Evolutionary conservation across 2,329 filamentous ascomycete genomes (phyloP), one percentile per base, ranked within the genome.

Genomic region (Microsporum audouinii): DNA sequence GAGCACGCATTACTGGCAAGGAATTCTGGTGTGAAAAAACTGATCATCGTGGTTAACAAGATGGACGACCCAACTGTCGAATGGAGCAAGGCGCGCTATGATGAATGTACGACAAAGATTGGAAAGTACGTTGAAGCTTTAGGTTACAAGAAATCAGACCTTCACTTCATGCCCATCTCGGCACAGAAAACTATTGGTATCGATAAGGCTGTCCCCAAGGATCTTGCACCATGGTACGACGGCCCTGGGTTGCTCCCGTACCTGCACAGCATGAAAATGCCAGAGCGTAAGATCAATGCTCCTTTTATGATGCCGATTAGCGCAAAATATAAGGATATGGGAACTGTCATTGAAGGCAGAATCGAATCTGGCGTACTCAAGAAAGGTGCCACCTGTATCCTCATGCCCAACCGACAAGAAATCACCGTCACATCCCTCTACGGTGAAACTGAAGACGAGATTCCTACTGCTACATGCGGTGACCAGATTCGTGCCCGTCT

Each of bases 301-400:
- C 92, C 94, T 7, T 97, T 99, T 82, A 97, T 99, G 94, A 96
- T 99, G 91, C 89, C 94, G 6, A 82, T 99, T 66, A 89, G 88
- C 65, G 90, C 89, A 76, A 99, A 99, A 78, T 99, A 97, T 80
- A 85, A 88, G 69, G 95, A 99, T 73, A 87, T 99, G 82, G 94
- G 94, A 69, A 99, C 94, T 64, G 91, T 99, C 83, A 84, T 96
- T 47, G 95, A 99, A 78, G 94, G 94, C 67, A 96, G 96, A 81
- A 88, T 99, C 66, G 94, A 99, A 76, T 88, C 91, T 17, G 92
- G 91, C 73, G 88, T 96, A 55, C 81, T 95, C 74, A 94, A 94
- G 80, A 97, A 97, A 82, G 87, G 87, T 64, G 86, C 87, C 77
- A 85, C 77, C 63, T 84, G 95, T 70, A 77, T 95, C 62, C 90